A percentile compares a stretch with the other conserved stretches of the same genome.
Conservation (phyloP, 2,329 filamentous ascomycete species). For the Sodiomyces alkalinus region DNA sequence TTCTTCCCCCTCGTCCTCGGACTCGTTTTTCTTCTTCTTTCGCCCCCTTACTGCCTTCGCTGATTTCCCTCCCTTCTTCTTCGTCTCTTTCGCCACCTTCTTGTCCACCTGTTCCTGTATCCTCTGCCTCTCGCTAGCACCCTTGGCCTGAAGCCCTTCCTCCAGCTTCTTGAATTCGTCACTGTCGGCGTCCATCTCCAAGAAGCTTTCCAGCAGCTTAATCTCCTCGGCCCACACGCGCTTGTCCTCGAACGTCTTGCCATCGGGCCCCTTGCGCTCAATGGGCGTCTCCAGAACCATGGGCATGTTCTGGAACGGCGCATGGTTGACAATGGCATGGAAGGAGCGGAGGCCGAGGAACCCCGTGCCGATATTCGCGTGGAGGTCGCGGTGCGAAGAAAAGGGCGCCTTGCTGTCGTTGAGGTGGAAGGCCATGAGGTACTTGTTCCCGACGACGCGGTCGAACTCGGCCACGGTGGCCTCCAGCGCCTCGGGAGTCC, state of each 20-base stretch:
- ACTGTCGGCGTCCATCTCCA: conserved; percentile 68
- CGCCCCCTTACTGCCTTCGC: conserved; percentile 5
- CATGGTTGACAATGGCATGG: conserved; percentile 77
- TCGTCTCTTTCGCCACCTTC: conserved; percentile 47
- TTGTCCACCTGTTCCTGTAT: conserved; percentile 67
- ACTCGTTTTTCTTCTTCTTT: conserved; percentile 16
- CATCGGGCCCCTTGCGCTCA: conserved; percentile 50
- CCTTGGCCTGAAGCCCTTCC: conserved; percentile 47
- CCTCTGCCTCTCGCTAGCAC: conserved; percentile 55
- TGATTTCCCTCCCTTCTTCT: conserved; percentile 20
- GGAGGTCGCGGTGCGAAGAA: conserved; percentile 67
- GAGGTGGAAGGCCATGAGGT: conserved; percentile 74
- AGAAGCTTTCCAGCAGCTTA: conserved; percentile 77
- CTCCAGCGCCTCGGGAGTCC: conserved; percentile 57
- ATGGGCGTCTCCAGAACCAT: conserved; percentile 97
- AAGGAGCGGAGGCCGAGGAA: conserved; percentile 86
- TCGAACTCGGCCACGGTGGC: conserved; percentile 66
- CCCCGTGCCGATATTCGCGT: conserved; percentile 92
- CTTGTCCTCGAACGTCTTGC: conserved; percentile 61
- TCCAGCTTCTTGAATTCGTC: conserved; percentile 57
- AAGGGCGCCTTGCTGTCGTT: conserved; percentile 94
- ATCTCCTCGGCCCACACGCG: conserved; percentile 86
- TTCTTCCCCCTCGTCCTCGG: conserved; percentile 14
- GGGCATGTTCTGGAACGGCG: conserved; percentile 59
- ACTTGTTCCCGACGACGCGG: conserved; percentile 57